These are phyloP conservation scores for Hericium rajendrae DNA, from an alignment of 768 basidiomycete species.

Conservation along the genomic window DNA sequence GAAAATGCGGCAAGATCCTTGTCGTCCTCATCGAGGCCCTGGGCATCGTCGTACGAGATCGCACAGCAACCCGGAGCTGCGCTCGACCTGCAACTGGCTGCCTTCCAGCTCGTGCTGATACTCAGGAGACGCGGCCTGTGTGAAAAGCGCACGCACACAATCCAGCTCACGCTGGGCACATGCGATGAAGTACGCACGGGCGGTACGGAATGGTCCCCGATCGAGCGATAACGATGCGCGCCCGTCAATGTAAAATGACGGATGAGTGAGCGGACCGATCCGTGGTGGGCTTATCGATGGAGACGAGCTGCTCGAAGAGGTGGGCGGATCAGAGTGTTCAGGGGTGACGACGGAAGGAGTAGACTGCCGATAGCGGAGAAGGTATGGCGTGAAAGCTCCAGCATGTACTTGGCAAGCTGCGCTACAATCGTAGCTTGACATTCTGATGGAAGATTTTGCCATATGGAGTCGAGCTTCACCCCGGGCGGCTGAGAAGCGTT, in stretches of 20 bases:
- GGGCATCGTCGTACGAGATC: constrained; percentile 21
- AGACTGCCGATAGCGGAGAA: constrained; percentile 24
- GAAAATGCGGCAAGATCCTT: constrained; percentile 22
- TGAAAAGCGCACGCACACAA: constrained; percentile 20
- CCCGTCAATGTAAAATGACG: constrained; percentile 22
- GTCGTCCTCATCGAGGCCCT: constrained; percentile 25
- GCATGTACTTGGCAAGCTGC: constrained; percentile 21
- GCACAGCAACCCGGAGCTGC: constrained; percentile 20
- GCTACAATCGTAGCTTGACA: constrained; percentile 20
- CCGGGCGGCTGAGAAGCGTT: constrained; percentile 17
- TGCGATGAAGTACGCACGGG: constrained; percentile 23
- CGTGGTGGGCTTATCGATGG: constrained; percentile 2
- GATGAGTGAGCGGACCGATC: constrained; percentile 13
- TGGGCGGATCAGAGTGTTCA: not conserved
- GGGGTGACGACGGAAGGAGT: not conserved
- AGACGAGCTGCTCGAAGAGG: constrained; percentile 13
- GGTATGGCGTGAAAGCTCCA: constrained; percentile 18
- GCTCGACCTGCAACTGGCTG: constrained; percentile 21
- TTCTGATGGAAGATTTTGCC: constrained; percentile 14
- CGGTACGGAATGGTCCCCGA: constrained; percentile 22
- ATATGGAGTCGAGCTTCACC: constrained; percentile 18
- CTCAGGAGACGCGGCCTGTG: constrained; percentile 21
- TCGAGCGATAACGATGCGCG: constrained; percentile 21
- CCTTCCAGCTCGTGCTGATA: constrained; percentile 23
- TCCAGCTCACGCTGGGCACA: constrained; percentile 28